A percentile compares a stretch with the other conserved stretches of the same genome.
phyloP scores from a whole-genome alignment of 352 stramenopile genomes.

The Phytophthora fragariae region DNA sequence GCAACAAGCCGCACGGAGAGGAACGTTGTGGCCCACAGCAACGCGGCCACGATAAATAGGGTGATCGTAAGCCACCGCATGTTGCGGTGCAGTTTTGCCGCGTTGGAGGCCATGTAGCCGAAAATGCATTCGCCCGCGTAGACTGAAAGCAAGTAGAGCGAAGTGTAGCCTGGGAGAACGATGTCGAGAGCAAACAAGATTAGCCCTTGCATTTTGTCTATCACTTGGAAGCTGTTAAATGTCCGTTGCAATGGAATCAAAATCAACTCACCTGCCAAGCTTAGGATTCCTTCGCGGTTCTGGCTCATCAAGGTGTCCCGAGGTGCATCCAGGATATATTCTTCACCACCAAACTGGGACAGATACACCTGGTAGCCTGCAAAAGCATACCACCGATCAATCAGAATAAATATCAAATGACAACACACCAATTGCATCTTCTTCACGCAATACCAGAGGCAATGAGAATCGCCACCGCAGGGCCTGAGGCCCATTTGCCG shows the following conservation, averaged over 20 bases:
- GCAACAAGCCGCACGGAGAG: slow-evolving; percentile 63
- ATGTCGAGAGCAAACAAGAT: background rate
- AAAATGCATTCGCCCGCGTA: slow-evolving; percentile 73
- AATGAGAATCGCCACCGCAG: slow-evolving; percentile 52
- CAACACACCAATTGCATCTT: background rate
- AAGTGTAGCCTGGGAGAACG: slow-evolving; percentile 85
- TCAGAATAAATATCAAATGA: background rate
- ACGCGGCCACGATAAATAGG: slow-evolving; percentile 47
- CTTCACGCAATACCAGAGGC: slow-evolving; percentile 38
- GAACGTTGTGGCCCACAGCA: slow-evolving; percentile 67
- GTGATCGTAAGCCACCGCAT: slow-evolving; percentile 65
- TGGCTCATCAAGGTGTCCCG: slow-evolving; percentile 86
- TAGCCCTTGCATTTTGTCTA: background rate
- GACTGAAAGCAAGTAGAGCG: slow-evolving; percentile 88
- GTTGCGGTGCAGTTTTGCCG: slow-evolving; percentile 65
- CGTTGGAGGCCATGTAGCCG: slow-evolving; percentile 67
- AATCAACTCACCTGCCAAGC: slow-evolving; percentile 66
- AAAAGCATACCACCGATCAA: background rate
- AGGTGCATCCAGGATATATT: slow-evolving; percentile 79
- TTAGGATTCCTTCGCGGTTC: slow-evolving; percentile 97
- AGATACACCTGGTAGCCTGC: slow-evolving; percentile 86
- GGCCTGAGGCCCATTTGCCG: slow-evolving; percentile 53
- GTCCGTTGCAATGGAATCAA: background rate
- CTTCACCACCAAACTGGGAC: slow-evolving; percentile 72
- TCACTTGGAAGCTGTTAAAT: background rate